Conservation (phyloP, 2,329 filamentous ascomycete genomes). For the Fusarium longipes region DNA sequence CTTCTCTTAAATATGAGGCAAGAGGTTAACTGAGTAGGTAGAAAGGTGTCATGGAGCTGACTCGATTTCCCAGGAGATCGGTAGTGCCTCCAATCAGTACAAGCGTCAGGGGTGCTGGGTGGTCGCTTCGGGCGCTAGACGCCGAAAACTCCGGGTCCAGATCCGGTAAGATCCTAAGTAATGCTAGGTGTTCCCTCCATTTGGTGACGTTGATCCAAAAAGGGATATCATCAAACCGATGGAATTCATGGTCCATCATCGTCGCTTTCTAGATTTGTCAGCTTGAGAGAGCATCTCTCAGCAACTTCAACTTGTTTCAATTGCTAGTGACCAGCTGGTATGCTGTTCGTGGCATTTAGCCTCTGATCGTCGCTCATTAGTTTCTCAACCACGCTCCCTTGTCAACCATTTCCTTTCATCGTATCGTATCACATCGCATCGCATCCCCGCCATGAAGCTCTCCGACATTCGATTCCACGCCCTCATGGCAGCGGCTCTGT, state of each 20-base stretch:
- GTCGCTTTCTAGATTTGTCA: conserved; percentile 41
- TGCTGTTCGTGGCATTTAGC: conserved; percentile 28
- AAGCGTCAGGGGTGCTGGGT: conserved; percentile 37
- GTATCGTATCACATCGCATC: conserved; percentile 3
- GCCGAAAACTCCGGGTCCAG: conserved; percentile 39
- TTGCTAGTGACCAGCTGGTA: conserved; percentile 23
- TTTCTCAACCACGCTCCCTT: conserved; percentile 11
- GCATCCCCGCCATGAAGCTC: conserved; percentile 61
- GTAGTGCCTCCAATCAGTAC: conserved; percentile 37
- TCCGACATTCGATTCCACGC: conserved; percentile 58
- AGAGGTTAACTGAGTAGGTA: neutral
- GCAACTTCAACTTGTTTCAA: conserved; percentile 24
- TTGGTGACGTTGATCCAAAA: conserved; percentile 38
- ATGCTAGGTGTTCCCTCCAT: conserved; percentile 31
- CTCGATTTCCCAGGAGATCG: conserved; percentile 33
- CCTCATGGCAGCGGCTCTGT: conserved; percentile 60
- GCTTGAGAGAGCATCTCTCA: conserved; percentile 34
- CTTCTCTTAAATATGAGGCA: neutral
- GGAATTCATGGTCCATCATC: conserved; percentile 34
- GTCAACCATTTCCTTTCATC: conserved; percentile 15
- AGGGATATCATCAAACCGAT: conserved; percentile 24
- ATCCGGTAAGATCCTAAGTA: conserved; percentile 12
- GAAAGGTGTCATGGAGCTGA: neutral
- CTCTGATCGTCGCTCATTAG: conserved; percentile 24
- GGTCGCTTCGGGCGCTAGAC: conserved; percentile 21